Conservation (phyloP, 441 rosid genomes). For the Viola pubescens region DNA sequence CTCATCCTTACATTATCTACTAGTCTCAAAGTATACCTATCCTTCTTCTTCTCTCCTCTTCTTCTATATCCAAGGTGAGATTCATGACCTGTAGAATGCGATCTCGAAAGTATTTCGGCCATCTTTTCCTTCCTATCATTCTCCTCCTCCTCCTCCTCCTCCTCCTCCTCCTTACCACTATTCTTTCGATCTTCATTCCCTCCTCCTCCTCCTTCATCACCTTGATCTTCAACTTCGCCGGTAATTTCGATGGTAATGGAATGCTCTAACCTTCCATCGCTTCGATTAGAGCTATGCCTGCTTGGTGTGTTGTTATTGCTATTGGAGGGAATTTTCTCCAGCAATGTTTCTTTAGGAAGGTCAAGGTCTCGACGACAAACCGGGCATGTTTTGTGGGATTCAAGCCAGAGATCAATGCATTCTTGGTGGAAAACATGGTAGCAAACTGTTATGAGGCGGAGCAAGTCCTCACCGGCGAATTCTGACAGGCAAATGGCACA, state of each 20-base stretch:
- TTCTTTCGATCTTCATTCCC: neutral
- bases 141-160: conserved; percentile 13
- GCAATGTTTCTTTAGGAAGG: conserved; percentile 25
- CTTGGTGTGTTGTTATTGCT: too few relatives aligned
- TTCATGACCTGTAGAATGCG: conserved; percentile 67
- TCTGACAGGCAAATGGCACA: conserved; percentile 80
- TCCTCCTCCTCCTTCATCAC: neutral
- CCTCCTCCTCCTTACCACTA: neutral
- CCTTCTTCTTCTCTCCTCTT: conserved; percentile 30
- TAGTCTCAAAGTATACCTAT: conserved; percentile 46
- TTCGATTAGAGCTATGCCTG: conserved; percentile 12
- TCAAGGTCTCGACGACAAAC: conserved; percentile 74
- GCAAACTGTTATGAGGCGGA: conserved; percentile 62
- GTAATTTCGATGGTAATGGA: conserved; percentile 36
- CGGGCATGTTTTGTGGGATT: conserved; percentile 70
- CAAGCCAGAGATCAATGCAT: conserved; percentile 84
- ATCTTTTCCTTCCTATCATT: conserved; percentile 6
- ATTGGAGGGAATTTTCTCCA: conserved; percentile 26
- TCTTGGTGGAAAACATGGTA: conserved; percentile 77
- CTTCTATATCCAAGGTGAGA: conserved; percentile 26
- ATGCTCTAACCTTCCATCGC: conserved; percentile 15
- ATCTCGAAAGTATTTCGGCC: conserved; percentile 38
- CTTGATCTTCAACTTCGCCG: conserved; percentile 31
- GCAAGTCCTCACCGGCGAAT: conserved; percentile 47
- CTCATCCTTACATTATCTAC: conserved; percentile 43